Base-by-base conservation (phyloP, 805 yeast genomes). In the Pichia sporocuriosa region DNA sequence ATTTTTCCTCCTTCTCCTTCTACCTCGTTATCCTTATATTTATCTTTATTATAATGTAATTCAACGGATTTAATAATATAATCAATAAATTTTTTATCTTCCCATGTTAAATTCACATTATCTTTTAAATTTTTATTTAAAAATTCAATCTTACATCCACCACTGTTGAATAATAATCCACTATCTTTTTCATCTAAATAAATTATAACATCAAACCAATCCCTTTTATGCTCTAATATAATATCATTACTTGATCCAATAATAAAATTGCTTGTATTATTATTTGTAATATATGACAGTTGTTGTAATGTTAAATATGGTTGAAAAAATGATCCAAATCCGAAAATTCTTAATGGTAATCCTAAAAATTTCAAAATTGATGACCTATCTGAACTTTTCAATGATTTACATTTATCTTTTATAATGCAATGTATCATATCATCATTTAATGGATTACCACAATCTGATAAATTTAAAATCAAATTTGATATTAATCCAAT, bases 301-400 rank as follows among this genome's bases (percentile, higher is more conserved):
- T 90, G 97, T 59, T 90, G 98, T 42, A 93, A 66, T 0, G 97
- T 95, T n/a, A 89, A 71, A 62, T 90, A 93, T 2, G 98, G 97
- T 51, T 83, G 81, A 70, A 94, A 89, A 45, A 90, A 71, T 1
- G 94, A 88, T 33, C 94, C 94, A 50, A 77, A 75, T 37, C 87
- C 87, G 62, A 93, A 93, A 1, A 88, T 61, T 52, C 83, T 89
- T 37, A 93, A 66, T 0, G 98, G 98, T 25, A 93, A 67, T 0
- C 97, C 98, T 55, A 87, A 73, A 57, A 86, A 93, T 26, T 75
- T 65, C 30, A 90, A 64, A 57, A 89, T 70, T 0, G 96, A 84
- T 47, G 72, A 70, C 38, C 96, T 66, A 59, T 87, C 89, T 44
- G 85, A 81, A 6, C 95, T 77, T 51, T 77, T 80, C 46, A 90